Conservation (phyloP, 2,329 filamentous ascomycete species). For the Aspergillus sp. region DNA sequence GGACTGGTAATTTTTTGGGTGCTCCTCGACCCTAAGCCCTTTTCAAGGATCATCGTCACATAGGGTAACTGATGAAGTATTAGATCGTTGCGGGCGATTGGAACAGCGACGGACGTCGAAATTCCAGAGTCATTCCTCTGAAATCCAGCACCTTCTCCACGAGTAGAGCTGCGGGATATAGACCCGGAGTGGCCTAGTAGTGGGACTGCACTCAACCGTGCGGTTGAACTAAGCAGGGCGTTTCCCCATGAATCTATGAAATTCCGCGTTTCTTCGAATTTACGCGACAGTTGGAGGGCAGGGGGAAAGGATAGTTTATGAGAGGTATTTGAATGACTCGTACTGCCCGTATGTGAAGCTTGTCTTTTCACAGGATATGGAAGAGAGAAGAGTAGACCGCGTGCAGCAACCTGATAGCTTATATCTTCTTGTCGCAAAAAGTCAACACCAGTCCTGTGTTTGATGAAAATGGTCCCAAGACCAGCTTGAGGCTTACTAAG, state of each 20-base stretch:
- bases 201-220: constrained; percentile 30
- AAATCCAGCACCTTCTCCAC: background rate
- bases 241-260: constrained; percentile 53
- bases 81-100: constrained; percentile 38
- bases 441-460: constrained; percentile 51
- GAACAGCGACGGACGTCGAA: constrained; percentile 22
- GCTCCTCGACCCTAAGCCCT: constrained; percentile 48
- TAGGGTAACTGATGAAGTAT: constrained; percentile 86
- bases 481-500: constrained; percentile 46
- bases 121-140: constrained; percentile 4
- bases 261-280: constrained; percentile 77
- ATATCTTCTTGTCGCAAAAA: constrained; percentile 89
- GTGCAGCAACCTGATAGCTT: constrained; percentile 84
- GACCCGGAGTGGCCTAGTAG: background rate
- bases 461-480: constrained; percentile 58
- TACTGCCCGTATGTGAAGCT: constrained; percentile 39
- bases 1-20: constrained; percentile 67
- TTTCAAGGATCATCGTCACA: constrained; percentile 63
- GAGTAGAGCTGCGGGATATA: background rate
- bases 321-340: constrained; percentile 54
- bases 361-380: constrained; percentile 77
- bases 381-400: constrained; percentile 80
- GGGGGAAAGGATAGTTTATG: constrained; percentile 92
- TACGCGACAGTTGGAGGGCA: constrained; percentile 78
- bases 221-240: constrained; percentile 34